These are phyloP conservation scores for Catharanthus roseus DNA, from an alignment of 257 asterid species.

Conservation along the genomic window DNA sequence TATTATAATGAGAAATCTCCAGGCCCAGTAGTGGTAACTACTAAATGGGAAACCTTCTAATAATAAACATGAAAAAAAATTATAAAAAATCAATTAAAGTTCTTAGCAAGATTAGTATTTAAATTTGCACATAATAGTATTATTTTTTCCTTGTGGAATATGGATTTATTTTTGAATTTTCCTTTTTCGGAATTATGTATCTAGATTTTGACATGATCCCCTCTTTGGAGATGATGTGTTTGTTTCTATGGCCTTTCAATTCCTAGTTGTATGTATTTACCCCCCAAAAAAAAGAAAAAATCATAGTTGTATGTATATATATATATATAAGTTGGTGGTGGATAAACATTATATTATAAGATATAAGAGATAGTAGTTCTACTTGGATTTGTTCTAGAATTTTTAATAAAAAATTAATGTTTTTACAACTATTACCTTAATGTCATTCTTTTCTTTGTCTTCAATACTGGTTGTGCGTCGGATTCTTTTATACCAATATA, in stretches of 20 bases:
- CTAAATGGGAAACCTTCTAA: slow-evolving; percentile 85
- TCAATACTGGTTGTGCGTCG: not conserved
- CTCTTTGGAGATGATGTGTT: slow-evolving; percentile 13
- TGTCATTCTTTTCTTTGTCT: too few relatives aligned
- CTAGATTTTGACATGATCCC: slow-evolving; percentile 17
- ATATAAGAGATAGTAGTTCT: too few relatives aligned
- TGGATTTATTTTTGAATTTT: slow-evolving; percentile 9
- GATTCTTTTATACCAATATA: too few relatives aligned
- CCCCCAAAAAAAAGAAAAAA: too few relatives aligned
- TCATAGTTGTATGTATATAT: slow-evolving; percentile 10
- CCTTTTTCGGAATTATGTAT: not conserved
- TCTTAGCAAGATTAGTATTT: not conserved
- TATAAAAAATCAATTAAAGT: not conserved
- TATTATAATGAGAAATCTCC: slow-evolving; percentile 29
- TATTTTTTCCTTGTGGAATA: slow-evolving; percentile 1
- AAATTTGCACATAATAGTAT: slow-evolving; percentile 4
- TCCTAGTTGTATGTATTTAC: slow-evolving; percentile 3
- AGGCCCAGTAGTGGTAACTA: slow-evolving; percentile 51
- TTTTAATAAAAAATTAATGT: too few relatives aligned
- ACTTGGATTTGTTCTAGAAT: not conserved
- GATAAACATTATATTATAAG: too few relatives aligned
- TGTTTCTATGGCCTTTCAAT: not conserved
- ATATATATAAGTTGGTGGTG: slow-evolving; percentile 3
- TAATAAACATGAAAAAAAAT: too few relatives aligned
- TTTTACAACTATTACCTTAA: too few relatives aligned